Evolutionary conservation across 73 alveolate genomes (phyloP), one percentile per base, ranked within the genome.

Genomic region (Paramecium bursaria): DNA sequence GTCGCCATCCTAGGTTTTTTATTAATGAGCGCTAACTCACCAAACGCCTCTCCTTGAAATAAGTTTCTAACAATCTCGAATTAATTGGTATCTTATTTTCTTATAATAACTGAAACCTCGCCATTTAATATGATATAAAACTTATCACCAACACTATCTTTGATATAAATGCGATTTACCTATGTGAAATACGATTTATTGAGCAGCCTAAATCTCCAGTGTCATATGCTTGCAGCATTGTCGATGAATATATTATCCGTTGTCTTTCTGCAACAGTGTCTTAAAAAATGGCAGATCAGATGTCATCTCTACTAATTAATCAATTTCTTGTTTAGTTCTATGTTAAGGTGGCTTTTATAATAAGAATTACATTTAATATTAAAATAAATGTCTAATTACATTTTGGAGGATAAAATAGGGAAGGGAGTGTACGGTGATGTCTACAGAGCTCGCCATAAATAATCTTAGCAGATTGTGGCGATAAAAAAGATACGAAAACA

Each of bases 361-460:
- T 27, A 57, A n/a, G 27, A 10, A 10, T 57, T 57, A 30, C 6
- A 22, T 27, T 57, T 57, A 30, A 6, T 57, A 29, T 30, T 57
- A 50, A 30, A 48, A 57, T 42, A 57, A 42, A 30, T 57, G 30
- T 57, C 76, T 9, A 57, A 57, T 30, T 57, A 57, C 9, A 51
- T 54, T 54, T 46, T 79, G 6, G 46, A 73, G 74, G 90, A 75
- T 21, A 51, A 85, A 74, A 87, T 95, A 39, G 99, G 99, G 50
- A 87, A 91, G 86, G 99, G 99, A 21, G 99, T 98, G 53, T 92
- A 91, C 29, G 99, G 98, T 0, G 95, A 94, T 86, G 99, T 95
- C 13, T 95, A 87, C 50, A 95, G 94, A 91, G 99, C 97, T 6
- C 86, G 90, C 11, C 93, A 95, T 85, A 75, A 92, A 0, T 92